These are phyloP conservation scores for Botrytis tulipae DNA, from an alignment of 2,329 filamentous ascomycete genomes.

Conservation along the genomic window DNA sequence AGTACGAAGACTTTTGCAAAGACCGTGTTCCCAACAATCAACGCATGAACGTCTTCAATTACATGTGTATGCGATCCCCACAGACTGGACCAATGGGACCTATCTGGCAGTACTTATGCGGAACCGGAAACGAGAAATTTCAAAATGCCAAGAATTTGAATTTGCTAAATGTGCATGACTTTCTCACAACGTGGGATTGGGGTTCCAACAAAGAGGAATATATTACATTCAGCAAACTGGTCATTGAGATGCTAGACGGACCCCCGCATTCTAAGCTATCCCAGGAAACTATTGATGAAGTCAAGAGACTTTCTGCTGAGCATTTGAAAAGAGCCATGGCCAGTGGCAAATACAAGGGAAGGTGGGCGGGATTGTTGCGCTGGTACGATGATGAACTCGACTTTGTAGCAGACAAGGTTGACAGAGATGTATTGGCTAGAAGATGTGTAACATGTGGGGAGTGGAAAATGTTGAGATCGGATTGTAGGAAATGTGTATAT, in stretches of 20 bases:
- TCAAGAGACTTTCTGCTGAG: background rate
- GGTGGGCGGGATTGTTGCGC: slow-evolving; percentile 22
- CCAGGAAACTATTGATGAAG: background rate
- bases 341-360: slow-evolving; percentile 21
- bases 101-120: slow-evolving; percentile 31
- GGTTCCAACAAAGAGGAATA: slow-evolving; percentile 26
- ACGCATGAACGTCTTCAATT: slow-evolving; percentile 34
- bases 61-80: slow-evolving; percentile 30
- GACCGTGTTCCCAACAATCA: slow-evolving; percentile 27
- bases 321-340: slow-evolving; percentile 5
- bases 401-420: slow-evolving; percentile 19
- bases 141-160: slow-evolving; percentile 18
- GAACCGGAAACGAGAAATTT: slow-evolving; percentile 25
- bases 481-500: slow-evolving; percentile 23
- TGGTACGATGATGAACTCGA: slow-evolving; percentile 24
- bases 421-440: slow-evolving; percentile 22
- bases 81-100: slow-evolving; percentile 28
- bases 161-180: slow-evolving; percentile 19
- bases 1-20: slow-evolving; percentile 29
- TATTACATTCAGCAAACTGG: slow-evolving; percentile 22
- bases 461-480: slow-evolving; percentile 24
- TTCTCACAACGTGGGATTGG: slow-evolving; percentile 31
- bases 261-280: slow-evolving; percentile 8
- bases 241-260: slow-evolving; percentile 22
- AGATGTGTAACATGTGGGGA: slow-evolving; percentile 20